Evolutionary conservation across 2,329 filamentous ascomycete species (phyloP).

Genomic region (Endoconidiophora laricicola): DNA sequence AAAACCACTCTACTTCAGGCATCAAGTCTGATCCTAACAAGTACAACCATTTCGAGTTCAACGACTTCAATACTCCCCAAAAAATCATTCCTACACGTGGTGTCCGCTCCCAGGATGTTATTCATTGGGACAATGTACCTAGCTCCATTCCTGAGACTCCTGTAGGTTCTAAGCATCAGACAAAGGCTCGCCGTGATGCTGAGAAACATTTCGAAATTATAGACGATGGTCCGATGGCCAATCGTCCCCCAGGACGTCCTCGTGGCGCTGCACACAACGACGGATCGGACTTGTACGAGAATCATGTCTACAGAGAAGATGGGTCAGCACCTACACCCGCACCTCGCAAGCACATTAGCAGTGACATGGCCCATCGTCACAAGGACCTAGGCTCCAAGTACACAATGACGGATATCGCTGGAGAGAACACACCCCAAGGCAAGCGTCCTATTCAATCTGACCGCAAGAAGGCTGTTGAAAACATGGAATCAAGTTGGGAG

Average conservation of each 20-base stretch:
- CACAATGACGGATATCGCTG: conserved; percentile 51
- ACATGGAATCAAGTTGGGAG: conserved; percentile 51
- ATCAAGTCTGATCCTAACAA: conserved; percentile 10
- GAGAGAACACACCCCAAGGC: conserved; percentile 28
- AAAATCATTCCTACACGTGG: conserved; percentile 48
- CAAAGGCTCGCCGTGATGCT: conserved; percentile 58
- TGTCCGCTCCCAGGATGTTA: conserved; percentile 48
- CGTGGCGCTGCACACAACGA: conserved; percentile 51
- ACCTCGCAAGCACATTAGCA: conserved; percentile 19
- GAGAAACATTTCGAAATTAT: conserved; percentile 71
- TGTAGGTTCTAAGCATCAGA: conserved; percentile 36
- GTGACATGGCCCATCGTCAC: conserved; percentile 11
- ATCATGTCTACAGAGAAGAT: conserved; percentile 52
- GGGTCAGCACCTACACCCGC: conserved; percentile 24
- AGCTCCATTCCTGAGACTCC: conserved; percentile 34
- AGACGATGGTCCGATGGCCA: conserved; percentile 39
- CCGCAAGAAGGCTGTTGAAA: conserved; percentile 53
- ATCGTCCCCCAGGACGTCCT: conserved; percentile 34
- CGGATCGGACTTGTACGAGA: conserved; percentile 39
- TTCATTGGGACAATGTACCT: conserved; percentile 61
- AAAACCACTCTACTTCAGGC: neutral
- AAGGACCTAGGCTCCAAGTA: conserved; percentile 67
- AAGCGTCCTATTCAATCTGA: conserved; percentile 35
- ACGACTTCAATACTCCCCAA: conserved; percentile 70
- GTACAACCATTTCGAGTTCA: conserved; percentile 33